Conservation (phyloP, 1,284 basidiomycete species). For the Vanrija humicola region DNA sequence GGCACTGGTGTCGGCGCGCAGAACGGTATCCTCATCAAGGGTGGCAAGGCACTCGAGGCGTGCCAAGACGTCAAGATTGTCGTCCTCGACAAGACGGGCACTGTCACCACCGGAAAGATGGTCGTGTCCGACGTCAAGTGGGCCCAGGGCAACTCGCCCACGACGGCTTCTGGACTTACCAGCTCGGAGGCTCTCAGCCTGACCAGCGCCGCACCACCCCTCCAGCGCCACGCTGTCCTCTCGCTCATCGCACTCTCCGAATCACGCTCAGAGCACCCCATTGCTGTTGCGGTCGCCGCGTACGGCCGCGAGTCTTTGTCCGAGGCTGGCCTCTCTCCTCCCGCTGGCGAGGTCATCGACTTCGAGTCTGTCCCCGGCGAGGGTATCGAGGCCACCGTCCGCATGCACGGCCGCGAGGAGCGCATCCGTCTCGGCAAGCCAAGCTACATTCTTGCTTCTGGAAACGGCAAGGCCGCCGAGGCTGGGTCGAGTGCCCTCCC, state of each 20-base stretch:
- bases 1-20: slow-evolving; percentile 95
- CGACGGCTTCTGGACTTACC: slow-evolving; percentile 21
- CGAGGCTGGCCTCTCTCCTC: slow-evolving; percentile 52
- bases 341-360: slow-evolving; percentile 49
- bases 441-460: slow-evolving; percentile 55
- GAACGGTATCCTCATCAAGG: slow-evolving; percentile 98
- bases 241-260: slow-evolving; percentile 83
- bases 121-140: slow-evolving; percentile 70
- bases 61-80: slow-evolving; percentile 76
- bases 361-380: slow-evolving; percentile 88
- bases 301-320: slow-evolving; percentile 68
- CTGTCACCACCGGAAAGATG: slow-evolving; percentile 83
- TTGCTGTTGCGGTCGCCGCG: slow-evolving; percentile 83
- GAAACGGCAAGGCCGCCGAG: slow-evolving; percentile 28
- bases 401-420: slow-evolving; percentile 49
- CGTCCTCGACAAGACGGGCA: slow-evolving; percentile 96
- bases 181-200: slow-evolving; percentile 37
- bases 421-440: slow-evolving; percentile 69
- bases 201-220: slow-evolving; percentile 41
- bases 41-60: slow-evolving; percentile 88
- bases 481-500: slow-evolving; percentile 51
- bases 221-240: slow-evolving; percentile 60
- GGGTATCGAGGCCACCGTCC: slow-evolving; percentile 71
- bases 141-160: slow-evolving; percentile 53
- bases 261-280: slow-evolving; percentile 88